Evolutionary conservation across 352 stramenopile genomes (phyloP).

Genomic region (Nannochloropsis limnetica): DNA sequence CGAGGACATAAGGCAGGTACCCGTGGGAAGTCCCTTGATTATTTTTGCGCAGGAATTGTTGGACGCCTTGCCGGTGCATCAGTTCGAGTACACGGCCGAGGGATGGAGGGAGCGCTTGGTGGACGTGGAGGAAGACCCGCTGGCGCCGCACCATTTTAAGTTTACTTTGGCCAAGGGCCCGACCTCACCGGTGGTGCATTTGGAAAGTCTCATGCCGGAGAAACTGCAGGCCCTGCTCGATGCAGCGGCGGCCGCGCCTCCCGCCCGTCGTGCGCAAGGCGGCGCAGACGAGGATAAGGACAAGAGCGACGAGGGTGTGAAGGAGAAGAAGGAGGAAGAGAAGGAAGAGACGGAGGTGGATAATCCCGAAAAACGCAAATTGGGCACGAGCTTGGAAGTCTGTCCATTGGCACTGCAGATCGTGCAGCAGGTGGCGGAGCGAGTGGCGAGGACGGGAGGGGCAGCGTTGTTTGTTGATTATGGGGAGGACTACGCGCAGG

Average conservation of each 20-base stretch:
- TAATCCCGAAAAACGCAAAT: constrained; percentile 48
- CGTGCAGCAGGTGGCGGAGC: constrained; percentile 74
- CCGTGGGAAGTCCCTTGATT: constrained; percentile 66
- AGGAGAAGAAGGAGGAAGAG: background rate
- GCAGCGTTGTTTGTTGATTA: constrained; percentile 80
- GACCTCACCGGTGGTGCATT: background rate
- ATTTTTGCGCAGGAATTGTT: constrained; percentile 73
- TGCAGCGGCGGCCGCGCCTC: background rate
- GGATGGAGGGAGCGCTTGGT: constrained; percentile 53
- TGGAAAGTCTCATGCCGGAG: background rate
- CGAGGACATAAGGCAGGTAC: constrained; percentile 63
- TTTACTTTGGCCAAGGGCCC: background rate
- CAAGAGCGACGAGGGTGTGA: constrained; percentile 38
- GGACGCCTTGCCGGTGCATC: constrained; percentile 78
- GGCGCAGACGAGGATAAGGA: background rate
- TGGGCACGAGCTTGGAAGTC: constrained; percentile 76
- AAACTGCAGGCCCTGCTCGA: background rate
- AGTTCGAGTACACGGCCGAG: constrained; percentile 60
- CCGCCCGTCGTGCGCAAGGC: background rate
- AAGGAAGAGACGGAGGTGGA: background rate
- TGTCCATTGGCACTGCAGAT: constrained; percentile 72
- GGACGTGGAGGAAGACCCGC: constrained; percentile 42
- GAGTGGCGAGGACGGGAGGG: constrained; percentile 66
- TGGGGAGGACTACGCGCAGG: constrained; percentile 71
- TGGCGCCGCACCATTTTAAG: background rate